A percentile compares a stretch with the other conserved stretches of the same genome.
Evolutionary conservation across 2,329 filamentous ascomycete genomes (phyloP).

Genomic region (Diplodia corticola): DNA sequence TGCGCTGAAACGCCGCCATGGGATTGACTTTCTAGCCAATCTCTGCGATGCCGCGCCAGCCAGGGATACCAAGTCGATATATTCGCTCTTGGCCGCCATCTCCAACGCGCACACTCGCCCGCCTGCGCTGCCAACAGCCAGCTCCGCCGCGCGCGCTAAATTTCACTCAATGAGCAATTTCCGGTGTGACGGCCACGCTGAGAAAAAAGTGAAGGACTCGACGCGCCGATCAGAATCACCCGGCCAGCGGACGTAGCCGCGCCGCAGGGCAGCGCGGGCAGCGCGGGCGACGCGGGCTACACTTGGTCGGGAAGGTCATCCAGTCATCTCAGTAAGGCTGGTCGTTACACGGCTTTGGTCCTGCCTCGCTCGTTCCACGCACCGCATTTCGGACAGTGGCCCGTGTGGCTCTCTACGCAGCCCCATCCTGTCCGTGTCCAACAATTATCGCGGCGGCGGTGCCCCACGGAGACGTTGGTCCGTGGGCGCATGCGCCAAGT

Average conservation of each 20-base stretch:
- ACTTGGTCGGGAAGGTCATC: neutral
- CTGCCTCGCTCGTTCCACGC: constrained; percentile 6
- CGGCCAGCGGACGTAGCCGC: neutral
- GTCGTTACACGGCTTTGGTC: neutral
- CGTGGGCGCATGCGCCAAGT: neutral
- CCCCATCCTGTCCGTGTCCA: neutral
- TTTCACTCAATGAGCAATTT: constrained; percentile 1
- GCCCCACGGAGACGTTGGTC: constrained; percentile 4
- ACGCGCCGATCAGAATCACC: constrained; percentile 12
- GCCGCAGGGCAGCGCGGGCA: neutral
- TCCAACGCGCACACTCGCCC: neutral
- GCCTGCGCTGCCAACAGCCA: neutral
- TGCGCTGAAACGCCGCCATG: constrained; percentile 13
- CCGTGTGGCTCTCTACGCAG: neutral
- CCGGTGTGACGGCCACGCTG: neutral
- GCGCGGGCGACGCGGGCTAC: neutral
- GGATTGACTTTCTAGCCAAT: constrained; percentile 13
- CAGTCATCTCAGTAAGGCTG: constrained; percentile 15
- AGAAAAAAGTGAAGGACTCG: neutral
- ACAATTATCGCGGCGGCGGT: constrained; percentile 11
- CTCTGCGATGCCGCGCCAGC: constrained; percentile 3
- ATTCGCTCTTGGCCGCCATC: constrained; percentile 6
- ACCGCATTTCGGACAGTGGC: neutral
- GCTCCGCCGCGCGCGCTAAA: neutral
- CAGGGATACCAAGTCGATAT: constrained; percentile 18